Conservation (phyloP, 192 early-diverging fungal genomes). For the Linderina pennispora region DNA sequence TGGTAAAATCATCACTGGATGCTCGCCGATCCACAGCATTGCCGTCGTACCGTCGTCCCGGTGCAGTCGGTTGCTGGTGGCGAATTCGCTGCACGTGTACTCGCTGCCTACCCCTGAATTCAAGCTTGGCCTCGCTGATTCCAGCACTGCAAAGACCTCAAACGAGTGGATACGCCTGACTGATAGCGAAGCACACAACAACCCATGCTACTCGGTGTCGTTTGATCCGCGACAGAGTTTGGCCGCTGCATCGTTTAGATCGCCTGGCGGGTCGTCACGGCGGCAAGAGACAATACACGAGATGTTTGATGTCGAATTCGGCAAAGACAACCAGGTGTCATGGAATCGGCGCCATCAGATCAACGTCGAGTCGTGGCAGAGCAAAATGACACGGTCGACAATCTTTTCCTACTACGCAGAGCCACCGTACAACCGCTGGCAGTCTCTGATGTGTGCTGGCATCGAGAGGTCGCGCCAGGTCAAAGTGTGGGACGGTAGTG, state of each 20-base stretch:
- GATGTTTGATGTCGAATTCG: conserved; percentile 8
- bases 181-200: not conserved
- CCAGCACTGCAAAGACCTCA: not conserved
- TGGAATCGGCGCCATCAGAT: conserved; percentile 3
- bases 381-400: conserved; percentile 14
- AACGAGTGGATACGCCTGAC: conserved; percentile 19
- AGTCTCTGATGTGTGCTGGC: conserved; percentile 27
- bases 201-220: conserved; percentile 21
- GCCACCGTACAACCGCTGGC: not conserved
- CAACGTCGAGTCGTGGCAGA: conserved; percentile 20
- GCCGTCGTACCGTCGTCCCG: conserved; percentile 1
- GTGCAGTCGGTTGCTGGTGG: conserved; percentile 9
- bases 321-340: not conserved
- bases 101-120: conserved; percentile 6
- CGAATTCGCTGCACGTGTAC: conserved; percentile 22
- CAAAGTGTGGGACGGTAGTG: conserved; percentile 10
- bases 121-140: not conserved
- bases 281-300: conserved; percentile 11
- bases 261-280: not conserved
- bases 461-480: conserved; percentile 17
- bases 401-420: conserved; percentile 16
- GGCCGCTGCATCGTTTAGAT: conserved; percentile 25
- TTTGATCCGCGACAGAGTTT: conserved; percentile 5
- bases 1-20: not conserved
- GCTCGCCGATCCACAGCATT: conserved; percentile 26